phyloP scores from a whole-genome alignment of 345 rosid genomes.

The Mercurialis annua region DNA sequence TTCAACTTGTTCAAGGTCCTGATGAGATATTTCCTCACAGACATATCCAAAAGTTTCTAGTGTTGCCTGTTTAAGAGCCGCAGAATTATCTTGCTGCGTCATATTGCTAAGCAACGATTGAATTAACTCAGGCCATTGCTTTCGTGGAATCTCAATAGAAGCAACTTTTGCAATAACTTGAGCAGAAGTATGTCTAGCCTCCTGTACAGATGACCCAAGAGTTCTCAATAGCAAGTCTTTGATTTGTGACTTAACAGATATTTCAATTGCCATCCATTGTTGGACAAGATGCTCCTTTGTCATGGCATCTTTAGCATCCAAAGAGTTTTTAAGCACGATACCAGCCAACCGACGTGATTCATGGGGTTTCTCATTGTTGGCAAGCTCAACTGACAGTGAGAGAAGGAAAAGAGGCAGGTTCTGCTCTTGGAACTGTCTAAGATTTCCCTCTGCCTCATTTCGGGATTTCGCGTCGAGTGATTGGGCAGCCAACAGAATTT shows the following conservation, averaged over 20 bases:
- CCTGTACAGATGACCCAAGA: constrained; percentile 56
- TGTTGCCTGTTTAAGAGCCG: constrained; percentile 78
- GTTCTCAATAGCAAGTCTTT: constrained; percentile 69
- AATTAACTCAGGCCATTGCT: constrained; percentile 90
- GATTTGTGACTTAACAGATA: constrained; percentile 68
- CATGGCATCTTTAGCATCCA: constrained; percentile 74
- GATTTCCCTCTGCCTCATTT: constrained; percentile 68
- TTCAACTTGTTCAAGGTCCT: constrained; percentile 85
- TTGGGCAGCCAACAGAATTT: constrained; percentile 72
- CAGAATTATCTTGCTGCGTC: constrained; percentile 58
- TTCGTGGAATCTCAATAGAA: constrained; percentile 81
- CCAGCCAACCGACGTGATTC: constrained; percentile 90
- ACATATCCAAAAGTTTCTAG: constrained; percentile 86
- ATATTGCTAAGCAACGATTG: constrained; percentile 64
- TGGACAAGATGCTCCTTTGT: constrained; percentile 67
- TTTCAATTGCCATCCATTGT: constrained; percentile 68
- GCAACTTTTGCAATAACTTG: constrained; percentile 95
- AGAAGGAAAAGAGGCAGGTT: constrained; percentile 67
- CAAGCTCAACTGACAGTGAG: constrained; percentile 77
- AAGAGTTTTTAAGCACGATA: constrained; percentile 84
- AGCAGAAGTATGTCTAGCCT: constrained; percentile 84
- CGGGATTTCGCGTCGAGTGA: constrained; percentile 70
- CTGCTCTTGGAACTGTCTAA: constrained; percentile 77
- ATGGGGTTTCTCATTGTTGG: constrained; percentile 67
- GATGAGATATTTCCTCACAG: constrained; percentile 85